Base-by-base conservation (phyloP, 306 rosid genomes). In the Corylus heterophylla region DNA sequence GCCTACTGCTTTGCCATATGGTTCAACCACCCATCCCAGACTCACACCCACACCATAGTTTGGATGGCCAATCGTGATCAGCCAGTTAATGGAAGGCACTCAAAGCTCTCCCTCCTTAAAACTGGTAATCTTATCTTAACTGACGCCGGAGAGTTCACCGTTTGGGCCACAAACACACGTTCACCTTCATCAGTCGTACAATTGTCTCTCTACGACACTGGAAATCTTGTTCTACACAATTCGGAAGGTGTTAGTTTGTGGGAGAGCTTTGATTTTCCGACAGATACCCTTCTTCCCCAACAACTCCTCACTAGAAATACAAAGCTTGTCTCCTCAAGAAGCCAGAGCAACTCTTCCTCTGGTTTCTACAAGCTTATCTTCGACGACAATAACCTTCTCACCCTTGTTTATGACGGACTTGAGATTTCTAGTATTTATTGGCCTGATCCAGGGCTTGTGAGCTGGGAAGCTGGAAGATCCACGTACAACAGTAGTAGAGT, bases 1-100 rank as follows among this genome's bases (percentile, higher is more conserved):
- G 87, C 96, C 0, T 89, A 79, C 55, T 80, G 84, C 81, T 89
- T 89, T 18, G 93, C 89, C 54, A 17, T 91, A 49, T 87, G 93
- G 90, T 91, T 79, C 73, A 73, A 69, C 12, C 77, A 86, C 13
- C 62, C 29, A 54, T 25, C 84, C 10, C 31, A 8, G 2, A 1
- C 8, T 35, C 47, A 12, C 31, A 69, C 66, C 69, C 78, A 45
- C 2, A 82, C 89, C 20, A n/a, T 83, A 0, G 87, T 89, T 11
- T 91, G 91, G 91, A 86, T 55, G 83, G 93, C 91, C 0, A 87
- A 87, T 39, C 89, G 91, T 9, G 83, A 84, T 70, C 44, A 68
- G 0, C 89, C 86, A 0, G 93, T 87, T 22, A 89, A 87, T 69
- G 87, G 89, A 7, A 78, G 71, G 61, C 73, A 54, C 74, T 89